Base-by-base conservation (phyloP, 139 green algal species). In the Chlorella sorokiniana region DNA sequence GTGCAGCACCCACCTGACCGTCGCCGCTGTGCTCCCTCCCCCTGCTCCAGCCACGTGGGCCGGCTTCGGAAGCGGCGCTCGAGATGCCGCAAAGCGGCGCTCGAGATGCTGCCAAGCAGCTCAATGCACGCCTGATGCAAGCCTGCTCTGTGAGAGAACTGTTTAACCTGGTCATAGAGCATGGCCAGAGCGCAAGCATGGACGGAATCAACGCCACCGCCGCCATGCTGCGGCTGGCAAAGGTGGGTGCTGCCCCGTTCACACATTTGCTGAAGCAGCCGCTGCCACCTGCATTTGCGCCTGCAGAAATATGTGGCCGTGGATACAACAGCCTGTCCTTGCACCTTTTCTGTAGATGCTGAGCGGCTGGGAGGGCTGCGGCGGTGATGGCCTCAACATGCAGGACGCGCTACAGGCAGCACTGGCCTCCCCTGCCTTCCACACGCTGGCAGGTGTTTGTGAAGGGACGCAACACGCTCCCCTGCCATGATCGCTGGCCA, bases 181-280 rank as follows among this genome's bases (percentile, higher is more conserved):
- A n/a, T 6, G n/a, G 56, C 16, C 16, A 22, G 18, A 65, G 18
- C 56, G 22, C 18, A 16, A 65, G 18, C 56, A 16, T 71, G 25
- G 38, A 71, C 41, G 33, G 31, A 22, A 84, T 78, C 68, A 84
- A 78, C 54, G 23, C 51, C 52, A 71, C 68, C 11, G 68, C 79
- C 10, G 79, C 52, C 25, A 52, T 79, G 75, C 59, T 73, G 41
- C 78, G 78, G 37, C 48, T 83, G 65, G 65, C 78, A 35, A 83
- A 83, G 78, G 73, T 56, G 63, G 44, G 22, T 63, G 69, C n/a
- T 56, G 25, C 27, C 0, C 7, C 31, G 68, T 41, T 72, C 29
- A 40, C 3, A 10, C 25, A 38, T 22, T 14, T 68, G 11, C 61
- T 68, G 10, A 68, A 10, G 23, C 52, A 10, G 22, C 52, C 52